A percentile compares a stretch with the other conserved stretches of the same genome.
phyloP scores from a whole-genome alignment of 2,329 filamentous ascomycete species.

The Nemania sp. region DNA sequence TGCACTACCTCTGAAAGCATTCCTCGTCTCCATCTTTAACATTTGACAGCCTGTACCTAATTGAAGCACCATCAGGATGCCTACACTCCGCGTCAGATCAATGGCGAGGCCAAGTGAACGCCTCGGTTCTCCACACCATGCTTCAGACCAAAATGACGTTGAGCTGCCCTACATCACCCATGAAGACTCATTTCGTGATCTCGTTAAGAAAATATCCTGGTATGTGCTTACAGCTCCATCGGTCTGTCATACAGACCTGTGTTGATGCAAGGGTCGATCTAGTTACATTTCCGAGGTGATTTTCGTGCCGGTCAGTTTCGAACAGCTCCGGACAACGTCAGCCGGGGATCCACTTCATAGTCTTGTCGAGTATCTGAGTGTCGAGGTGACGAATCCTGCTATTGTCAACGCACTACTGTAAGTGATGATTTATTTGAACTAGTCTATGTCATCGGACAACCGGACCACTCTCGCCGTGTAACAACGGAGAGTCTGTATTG shows the following conservation, averaged over 20 bases:
- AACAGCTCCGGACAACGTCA: constrained; percentile 70
- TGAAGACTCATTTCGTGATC: constrained; percentile 63
- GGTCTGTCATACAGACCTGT: background rate
- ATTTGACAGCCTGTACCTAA: background rate
- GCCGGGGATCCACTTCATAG: constrained; percentile 60
- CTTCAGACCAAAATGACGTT: constrained; percentile 28
- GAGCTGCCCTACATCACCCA: constrained; percentile 60
- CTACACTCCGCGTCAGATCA: constrained; percentile 49
- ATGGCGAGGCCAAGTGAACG: constrained; percentile 39
- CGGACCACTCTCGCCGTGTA: background rate
- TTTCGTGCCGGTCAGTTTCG: constrained; percentile 68
- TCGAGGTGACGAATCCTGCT: constrained; percentile 66
- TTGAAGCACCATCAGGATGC: constrained; percentile 34
- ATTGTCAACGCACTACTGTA: constrained; percentile 75
- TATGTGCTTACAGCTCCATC: constrained; percentile 40
- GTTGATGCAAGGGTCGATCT: constrained; percentile 35
- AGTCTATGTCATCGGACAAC: background rate
- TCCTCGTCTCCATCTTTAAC: background rate
- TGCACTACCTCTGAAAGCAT: no score
- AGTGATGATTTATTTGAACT: constrained; percentile 39
- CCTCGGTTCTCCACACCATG: constrained; percentile 43
- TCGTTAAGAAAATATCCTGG: constrained; percentile 69
- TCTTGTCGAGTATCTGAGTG: constrained; percentile 66
- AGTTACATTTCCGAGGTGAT: constrained; percentile 68
- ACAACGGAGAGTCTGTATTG: background rate